Base-by-base conservation (phyloP, 2,329 filamentous ascomycete species). In the Helotiales sp. region DNA sequence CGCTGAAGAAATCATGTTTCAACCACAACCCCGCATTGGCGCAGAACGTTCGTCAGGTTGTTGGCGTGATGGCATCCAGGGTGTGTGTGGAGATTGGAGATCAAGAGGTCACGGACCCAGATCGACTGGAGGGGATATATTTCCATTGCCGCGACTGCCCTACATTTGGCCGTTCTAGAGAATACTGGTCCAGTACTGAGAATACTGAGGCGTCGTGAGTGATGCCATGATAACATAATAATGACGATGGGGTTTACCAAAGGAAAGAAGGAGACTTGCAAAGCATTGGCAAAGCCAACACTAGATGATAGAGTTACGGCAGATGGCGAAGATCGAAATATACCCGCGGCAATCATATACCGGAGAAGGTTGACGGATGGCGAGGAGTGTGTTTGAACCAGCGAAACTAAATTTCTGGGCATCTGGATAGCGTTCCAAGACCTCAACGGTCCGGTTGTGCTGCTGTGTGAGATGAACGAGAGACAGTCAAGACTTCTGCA, bases 1-100 rank as follows among this genome's bases (percentile, higher is more conserved):
- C 69, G 69, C 49, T 50, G 52, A 17, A 65, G 24, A 59, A n/a
- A 62, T 54, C 54, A 65, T 64, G 67, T 69, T 69, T 71, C 64
- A 64, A 61, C 10, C 60, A 40, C 17, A 34, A 68, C 66, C 64
- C 67, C 69, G 65, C 69, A 63, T 47, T 34, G 55, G 64, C 58
- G 62, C 61, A 67, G 34, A 26, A 32, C n/a, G 40, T 49, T 52
- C 26, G 63, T 61, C 45, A 37, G 34, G 34, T 49, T 32, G 61
- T 57, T 61, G 64, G 60, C 47, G 20, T 45, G 40, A n/a, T n/a
- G n/a, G n/a, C n/a, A 60, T 26, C 37, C 28, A 47, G 26, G 66
- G 60, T 47, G n/a, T 47, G 47, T 57, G 57, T 61, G 40, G 52
- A 58, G 45, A 57, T 24, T n/a, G 54, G 17, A 50, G 62, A 57